A percentile compares a stretch with the other conserved stretches of the same genome.
These are phyloP conservation scores for Trichoderma reesei DNA, from an alignment of 495 filamentous ascomycete genomes.

Conservation along the genomic window DNA sequence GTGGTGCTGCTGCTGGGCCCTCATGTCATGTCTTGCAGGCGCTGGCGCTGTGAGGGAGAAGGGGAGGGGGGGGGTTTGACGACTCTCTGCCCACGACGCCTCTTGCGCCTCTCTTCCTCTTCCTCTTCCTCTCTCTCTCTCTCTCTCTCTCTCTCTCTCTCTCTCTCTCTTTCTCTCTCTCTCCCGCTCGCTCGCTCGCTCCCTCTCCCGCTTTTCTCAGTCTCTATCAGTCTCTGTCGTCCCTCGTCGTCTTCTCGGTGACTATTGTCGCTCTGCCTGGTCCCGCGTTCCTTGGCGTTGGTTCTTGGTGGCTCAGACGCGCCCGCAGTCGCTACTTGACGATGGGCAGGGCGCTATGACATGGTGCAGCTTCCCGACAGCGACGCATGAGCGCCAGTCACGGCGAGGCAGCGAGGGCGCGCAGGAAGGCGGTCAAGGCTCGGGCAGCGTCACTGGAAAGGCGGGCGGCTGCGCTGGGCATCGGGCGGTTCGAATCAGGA, in stretches of 20 bases:
- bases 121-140: background rate
- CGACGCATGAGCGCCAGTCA: background rate
- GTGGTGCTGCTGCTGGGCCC: background rate
- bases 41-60: too few relatives aligned
- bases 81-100: too few relatives aligned
- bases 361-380: background rate
- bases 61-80: too few relatives aligned
- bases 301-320: background rate
- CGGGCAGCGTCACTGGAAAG: too few relatives aligned
- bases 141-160: background rate
- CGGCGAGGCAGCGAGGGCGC: background rate
- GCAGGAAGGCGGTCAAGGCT: background rate
- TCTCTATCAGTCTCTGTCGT: too few relatives aligned
- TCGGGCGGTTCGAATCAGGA: background rate
- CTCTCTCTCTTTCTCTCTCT: background rate
- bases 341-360: slow-evolving; percentile 2
- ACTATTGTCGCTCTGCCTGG: too few relatives aligned
- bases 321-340: background rate
- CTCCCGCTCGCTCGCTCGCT: too few relatives aligned
- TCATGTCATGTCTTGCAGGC: background rate
- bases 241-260: too few relatives aligned
- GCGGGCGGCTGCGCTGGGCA: background rate
- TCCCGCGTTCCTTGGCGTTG: too few relatives aligned
- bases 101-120: background rate
- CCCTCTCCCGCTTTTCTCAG: too few relatives aligned